Base-by-base conservation (phyloP, 768 basidiomycete genomes). In the Dentipellis fragilis region DNA sequence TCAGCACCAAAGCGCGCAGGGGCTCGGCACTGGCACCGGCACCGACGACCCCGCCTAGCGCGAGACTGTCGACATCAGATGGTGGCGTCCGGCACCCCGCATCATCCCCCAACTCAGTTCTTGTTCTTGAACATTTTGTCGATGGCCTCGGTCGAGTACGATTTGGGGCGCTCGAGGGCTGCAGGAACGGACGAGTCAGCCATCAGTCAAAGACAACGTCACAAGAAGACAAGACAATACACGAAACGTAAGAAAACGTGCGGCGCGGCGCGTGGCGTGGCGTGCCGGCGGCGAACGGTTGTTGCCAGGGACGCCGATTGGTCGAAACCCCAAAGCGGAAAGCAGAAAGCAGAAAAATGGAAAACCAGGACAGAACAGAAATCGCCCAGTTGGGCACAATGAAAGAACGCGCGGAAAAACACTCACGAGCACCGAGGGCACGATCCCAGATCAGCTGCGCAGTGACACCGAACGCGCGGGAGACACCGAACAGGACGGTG, bases 401-500 rank as follows among this genome's bases (percentile, higher is more conserved):
- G 42, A 19, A 45, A 19, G 19, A 45, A 45, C 3, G 82, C 87
- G 68, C 14, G 42, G 42, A 45, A 19, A 45, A 45, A 45, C 16
- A 82, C 87, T 68, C 68, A 89, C 87, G 89, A 72, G 89, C 89
- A 73, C 89, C 89, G 63, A 91, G 84, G 14, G 89, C 90, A 68
- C 91, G 89, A 66, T 93, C 91, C 92, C 92, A 93, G 62, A 93
- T 90, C 60, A 92, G 76, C 66, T 93, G 92, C 35, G 90, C 84
- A 54, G 87, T 81, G 55, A 92, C 90, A 73, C 89, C 89, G 62
- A 92, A 89, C 16, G 89, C 92, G 67, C 92, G 87, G n/a, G 91
- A 94, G 8, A 96, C 89, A 75, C 93, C 93, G 71, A 96, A 96
- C 58, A 96, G 78, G 55, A 98, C 95, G 62, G 94, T 97, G 76